Evolutionary conservation across 2,329 filamentous ascomycete genomes (phyloP), one percentile per base, ranked within the genome.

Genomic region (Lecanoromycetidae sp.): DNA sequence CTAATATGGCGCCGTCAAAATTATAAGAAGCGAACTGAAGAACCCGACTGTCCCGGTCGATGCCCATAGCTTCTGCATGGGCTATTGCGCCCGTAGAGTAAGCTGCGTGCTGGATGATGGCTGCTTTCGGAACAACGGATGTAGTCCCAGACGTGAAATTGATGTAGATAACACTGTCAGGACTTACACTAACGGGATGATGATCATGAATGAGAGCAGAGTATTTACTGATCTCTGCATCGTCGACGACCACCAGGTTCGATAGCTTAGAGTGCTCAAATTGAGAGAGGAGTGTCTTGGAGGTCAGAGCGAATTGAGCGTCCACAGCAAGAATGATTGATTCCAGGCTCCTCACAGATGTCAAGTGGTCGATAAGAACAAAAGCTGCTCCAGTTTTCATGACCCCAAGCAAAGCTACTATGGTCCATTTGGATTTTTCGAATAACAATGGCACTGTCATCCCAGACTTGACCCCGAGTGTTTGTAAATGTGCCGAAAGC

Each of bases 241-340:
- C 20, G 19, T 44, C 34, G 44, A 51, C 23, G 13, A 34, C 44
- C 5, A 38, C 8, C n/a, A 10, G 29, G 15, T 9, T 44, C 36
- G 22, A 46, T 44, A 13, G 47, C 22, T 2, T 45, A 10, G 27
- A 43, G 23, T 47, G 44, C 23, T 19, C 23, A 38, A 27, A 17
- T n/a, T n/a, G n/a, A n/a, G 48, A 12, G 50, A 10, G 7, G 29
- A 34, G 19, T 47, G 23, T 17, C 9, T 22, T 9, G 33, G 23
- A 2, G 48, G 51, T 20, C 38, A 53, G n/a, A 51, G 50, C 23
- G 15, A 51, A 15, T 9, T 43, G 40, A 9, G 49, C 49, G 19
- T 61, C 70, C 37, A 60, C 55, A 0, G n/a, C n/a, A n/a, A n/a
- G n/a, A n/a, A n/a, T 63, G 76, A 26, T 66, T 73, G 29, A 57